phyloP scores from a whole-genome alignment of 306 rosid genomes.

The Macrotyloma uniflorum region DNA sequence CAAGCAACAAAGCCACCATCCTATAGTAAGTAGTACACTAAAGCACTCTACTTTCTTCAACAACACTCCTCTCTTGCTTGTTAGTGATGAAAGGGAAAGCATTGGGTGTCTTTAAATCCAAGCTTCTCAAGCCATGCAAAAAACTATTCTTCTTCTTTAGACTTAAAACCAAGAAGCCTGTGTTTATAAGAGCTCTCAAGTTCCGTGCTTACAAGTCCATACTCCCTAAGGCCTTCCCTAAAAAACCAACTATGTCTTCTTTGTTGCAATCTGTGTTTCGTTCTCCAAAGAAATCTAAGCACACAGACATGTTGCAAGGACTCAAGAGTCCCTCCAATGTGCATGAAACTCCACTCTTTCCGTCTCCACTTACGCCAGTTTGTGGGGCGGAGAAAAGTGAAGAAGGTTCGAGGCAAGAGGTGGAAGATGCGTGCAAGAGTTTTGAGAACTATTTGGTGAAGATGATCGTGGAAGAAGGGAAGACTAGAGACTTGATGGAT shows the following conservation, averaged over 20 bases:
- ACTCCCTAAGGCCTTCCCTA: slow-evolving; percentile 18
- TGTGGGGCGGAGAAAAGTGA: slow-evolving; percentile 25
- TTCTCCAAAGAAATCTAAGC: slow-evolving; percentile 43
- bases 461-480: slow-evolving; percentile 93
- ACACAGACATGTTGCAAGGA: slow-evolving; percentile 32
- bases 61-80: slow-evolving; percentile 51
- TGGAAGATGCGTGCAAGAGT: slow-evolving; percentile 87
- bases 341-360: slow-evolving; percentile 42
- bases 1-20: slow-evolving; percentile 32
- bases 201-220: slow-evolving; percentile 28
- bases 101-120: slow-evolving; percentile 69
- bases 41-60: slow-evolving; percentile 50
- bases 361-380: slow-evolving; percentile 62
- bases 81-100: slow-evolving; percentile 68
- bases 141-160: slow-evolving; percentile 56
- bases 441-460: slow-evolving; percentile 87
- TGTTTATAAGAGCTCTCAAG: slow-evolving; percentile 50
- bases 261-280: slow-evolving; percentile 46
- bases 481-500: slow-evolving; percentile 70
- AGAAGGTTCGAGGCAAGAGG: slow-evolving; percentile 39
- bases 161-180: slow-evolving; percentile 58
- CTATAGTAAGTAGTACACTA: not conserved
- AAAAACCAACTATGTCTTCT: slow-evolving; percentile 38
- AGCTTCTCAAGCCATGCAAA: slow-evolving; percentile 73
- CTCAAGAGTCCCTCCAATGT: slow-evolving; percentile 41